These are phyloP conservation scores for Fusarium sambucinum DNA, from an alignment of 2,329 filamentous ascomycete genomes.

Conservation along the genomic window DNA sequence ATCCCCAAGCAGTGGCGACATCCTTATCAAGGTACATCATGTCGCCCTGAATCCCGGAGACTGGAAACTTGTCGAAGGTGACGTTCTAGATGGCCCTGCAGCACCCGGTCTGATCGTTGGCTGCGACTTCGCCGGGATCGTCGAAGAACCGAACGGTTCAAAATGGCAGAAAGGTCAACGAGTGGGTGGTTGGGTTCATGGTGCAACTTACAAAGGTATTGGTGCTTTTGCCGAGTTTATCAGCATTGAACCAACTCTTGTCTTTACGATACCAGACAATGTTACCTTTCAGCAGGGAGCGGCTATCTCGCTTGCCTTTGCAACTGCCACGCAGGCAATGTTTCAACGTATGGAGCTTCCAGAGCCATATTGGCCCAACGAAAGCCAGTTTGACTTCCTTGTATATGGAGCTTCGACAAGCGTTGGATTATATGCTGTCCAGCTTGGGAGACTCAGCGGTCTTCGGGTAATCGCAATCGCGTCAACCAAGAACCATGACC, in stretches of 20 bases:
- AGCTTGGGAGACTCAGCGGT: slow-evolving; percentile 8
- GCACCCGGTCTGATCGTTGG: slow-evolving; percentile 2
- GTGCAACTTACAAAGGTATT: neutral
- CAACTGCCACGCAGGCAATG: slow-evolving; percentile 11
- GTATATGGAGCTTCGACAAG: slow-evolving; percentile 21
- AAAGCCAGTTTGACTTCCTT: neutral
- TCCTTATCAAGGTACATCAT: slow-evolving; percentile 13
- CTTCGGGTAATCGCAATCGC: slow-evolving; percentile 12
- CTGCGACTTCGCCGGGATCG: slow-evolving; percentile 10
- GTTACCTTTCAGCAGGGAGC: slow-evolving; percentile 13
- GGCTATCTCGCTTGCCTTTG: slow-evolving; percentile 15
- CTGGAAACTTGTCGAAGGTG: slow-evolving; percentile 19
- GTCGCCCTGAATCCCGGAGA: slow-evolving; percentile 15
- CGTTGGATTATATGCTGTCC: slow-evolving; percentile 15
- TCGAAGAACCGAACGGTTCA: neutral
- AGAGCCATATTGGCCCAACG: neutral
- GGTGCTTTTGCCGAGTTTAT: slow-evolving; percentile 15
- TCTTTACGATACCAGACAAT: slow-evolving; percentile 3
- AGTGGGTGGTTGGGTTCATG: slow-evolving; percentile 21
- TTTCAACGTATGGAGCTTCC: neutral
- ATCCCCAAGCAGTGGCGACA: neutral
- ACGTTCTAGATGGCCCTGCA: neutral
- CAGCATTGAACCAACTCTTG: slow-evolving; percentile 3
- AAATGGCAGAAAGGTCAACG: slow-evolving; percentile 5
- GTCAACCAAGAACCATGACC: slow-evolving; percentile 1